Percentiles rank a stretch among this genome's conserved stretches.
phyloP scores from a whole-genome alignment of 176 grass and related monocot species.

The Triticum timopheevii region DNA sequence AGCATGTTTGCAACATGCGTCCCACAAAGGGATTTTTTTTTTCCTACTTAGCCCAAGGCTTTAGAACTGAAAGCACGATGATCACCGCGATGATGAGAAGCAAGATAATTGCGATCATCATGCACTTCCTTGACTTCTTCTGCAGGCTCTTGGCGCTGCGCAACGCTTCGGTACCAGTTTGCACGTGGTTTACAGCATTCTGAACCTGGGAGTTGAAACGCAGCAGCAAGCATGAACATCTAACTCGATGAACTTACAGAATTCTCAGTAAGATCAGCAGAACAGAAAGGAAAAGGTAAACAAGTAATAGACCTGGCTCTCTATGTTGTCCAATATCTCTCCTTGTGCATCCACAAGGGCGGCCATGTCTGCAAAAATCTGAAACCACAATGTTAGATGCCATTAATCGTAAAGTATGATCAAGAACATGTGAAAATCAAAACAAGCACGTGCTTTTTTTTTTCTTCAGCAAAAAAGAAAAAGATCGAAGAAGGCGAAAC shows the following conservation, averaged over 20 bases:
- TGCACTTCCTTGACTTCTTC: slow-evolving; percentile 68
- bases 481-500: neutral
- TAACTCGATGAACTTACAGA: neutral
- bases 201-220: slow-evolving; percentile 36
- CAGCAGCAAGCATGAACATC: neutral
- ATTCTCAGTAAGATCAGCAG: neutral
- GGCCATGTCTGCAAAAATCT: slow-evolving; percentile 65
- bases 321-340: slow-evolving; percentile 62
- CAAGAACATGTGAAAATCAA: too few relatives aligned
- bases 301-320: slow-evolving; percentile 43
- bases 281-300: neutral
- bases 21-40: neutral
- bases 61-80: slow-evolving; percentile 43
- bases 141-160: slow-evolving; percentile 52
- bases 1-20: neutral
- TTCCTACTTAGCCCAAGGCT: slow-evolving; percentile 51
- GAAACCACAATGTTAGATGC: neutral
- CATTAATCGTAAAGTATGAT: neutral
- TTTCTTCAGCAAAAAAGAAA: too few relatives aligned
- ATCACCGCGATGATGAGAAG: slow-evolving; percentile 42
- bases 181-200: slow-evolving; percentile 62
- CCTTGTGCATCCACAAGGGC: slow-evolving; percentile 59
- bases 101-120: slow-evolving; percentile 55
- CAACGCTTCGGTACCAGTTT: slow-evolving; percentile 48
- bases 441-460: too few relatives aligned